Conservation (phyloP, 1,284 basidiomycete species). For the Ceratobasidium sp. region DNA sequence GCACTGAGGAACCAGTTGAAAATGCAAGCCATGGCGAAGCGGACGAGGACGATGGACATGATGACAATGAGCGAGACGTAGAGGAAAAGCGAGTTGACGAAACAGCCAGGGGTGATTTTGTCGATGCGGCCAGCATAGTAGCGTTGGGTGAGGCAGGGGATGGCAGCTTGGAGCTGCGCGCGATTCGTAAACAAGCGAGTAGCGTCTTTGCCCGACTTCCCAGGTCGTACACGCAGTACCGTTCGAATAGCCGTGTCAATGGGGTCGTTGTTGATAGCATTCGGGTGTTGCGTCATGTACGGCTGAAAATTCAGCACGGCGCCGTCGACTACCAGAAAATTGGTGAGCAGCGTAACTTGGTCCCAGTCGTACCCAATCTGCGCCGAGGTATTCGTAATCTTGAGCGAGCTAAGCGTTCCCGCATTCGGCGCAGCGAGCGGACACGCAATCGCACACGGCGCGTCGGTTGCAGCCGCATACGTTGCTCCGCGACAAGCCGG, state of each 20-base stretch:
- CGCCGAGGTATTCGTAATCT: constrained; percentile 70
- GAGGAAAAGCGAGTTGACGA: constrained; percentile 88
- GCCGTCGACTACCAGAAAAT: constrained; percentile 92
- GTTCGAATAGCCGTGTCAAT: constrained; percentile 88
- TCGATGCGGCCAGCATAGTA: constrained; percentile 96
- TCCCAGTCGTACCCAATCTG: constrained; percentile 89
- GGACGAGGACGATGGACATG: constrained; percentile 86
- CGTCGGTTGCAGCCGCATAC: constrained; percentile 76
- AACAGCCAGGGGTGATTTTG: constrained; percentile 96
- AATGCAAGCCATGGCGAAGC: constrained; percentile 95
- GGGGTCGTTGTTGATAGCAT: constrained; percentile 73
- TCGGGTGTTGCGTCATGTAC: constrained; percentile 82
- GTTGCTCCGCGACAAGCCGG: constrained; percentile 68
- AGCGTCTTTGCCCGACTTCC: constrained; percentile 82
- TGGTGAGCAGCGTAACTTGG: constrained; percentile 72
- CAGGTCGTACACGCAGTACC: constrained; percentile 64
- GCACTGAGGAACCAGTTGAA: constrained; percentile 96
- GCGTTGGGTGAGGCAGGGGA: constrained; percentile 83
- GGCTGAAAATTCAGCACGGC: constrained; percentile 92
- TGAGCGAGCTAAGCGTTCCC: constrained; percentile 67
- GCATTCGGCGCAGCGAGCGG: constrained; percentile 68
- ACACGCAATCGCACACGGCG: constrained; percentile 76
- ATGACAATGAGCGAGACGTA: constrained; percentile 94
- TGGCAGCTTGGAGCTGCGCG: constrained; percentile 70
- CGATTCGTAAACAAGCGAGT: constrained; percentile 85